phyloP scores from a whole-genome alignment of 805 yeast species.

The Kregervanrija delftensis region DNA sequence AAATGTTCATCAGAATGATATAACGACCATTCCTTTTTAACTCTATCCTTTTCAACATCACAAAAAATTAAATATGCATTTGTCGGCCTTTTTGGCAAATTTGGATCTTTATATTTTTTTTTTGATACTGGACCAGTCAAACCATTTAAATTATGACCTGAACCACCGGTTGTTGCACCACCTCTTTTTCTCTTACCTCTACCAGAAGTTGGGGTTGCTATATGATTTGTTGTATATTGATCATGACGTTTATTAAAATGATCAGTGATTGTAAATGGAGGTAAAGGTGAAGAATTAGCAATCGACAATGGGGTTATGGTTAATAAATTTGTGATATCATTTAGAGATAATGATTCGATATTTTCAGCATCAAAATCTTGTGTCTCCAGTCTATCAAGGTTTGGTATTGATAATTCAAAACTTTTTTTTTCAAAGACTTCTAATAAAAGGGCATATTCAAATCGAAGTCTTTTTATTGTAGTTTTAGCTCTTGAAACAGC shows the following conservation, averaged over 20 bases:
- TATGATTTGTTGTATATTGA: too few species aligned
- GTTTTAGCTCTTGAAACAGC: slow-evolving; percentile 73
- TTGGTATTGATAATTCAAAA: slow-evolving; percentile 18
- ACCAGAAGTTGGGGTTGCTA: neutral
- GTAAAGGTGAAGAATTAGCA: slow-evolving; percentile 8
- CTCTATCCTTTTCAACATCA: slow-evolving; percentile 73
- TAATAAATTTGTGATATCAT: slow-evolving; percentile 23
- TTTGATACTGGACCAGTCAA: slow-evolving; percentile 13
- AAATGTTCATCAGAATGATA: slow-evolving; percentile 42
- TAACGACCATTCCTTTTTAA: slow-evolving; percentile 52
- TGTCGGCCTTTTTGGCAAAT: slow-evolving; percentile 81
- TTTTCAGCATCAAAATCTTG: slow-evolving; percentile 22
- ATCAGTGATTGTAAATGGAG: too few species aligned
- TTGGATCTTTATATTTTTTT: slow-evolving; percentile 60
- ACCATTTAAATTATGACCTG: slow-evolving; percentile 15
- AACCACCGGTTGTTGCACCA: slow-evolving; percentile 9
- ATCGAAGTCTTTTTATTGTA: slow-evolving; percentile 68
- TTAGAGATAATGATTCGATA: slow-evolving; percentile 20
- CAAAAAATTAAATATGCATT: slow-evolving; percentile 86
- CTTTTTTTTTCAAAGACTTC: slow-evolving; percentile 70
- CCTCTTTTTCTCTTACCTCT: slow-evolving; percentile 12
- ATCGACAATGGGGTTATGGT: slow-evolving; percentile 20
- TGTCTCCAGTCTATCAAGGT: slow-evolving; percentile 16
- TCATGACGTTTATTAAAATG: too few species aligned
- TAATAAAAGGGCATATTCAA: slow-evolving; percentile 74